These are phyloP conservation scores for Leccinum rimulosum DNA, from an alignment of 768 basidiomycete genomes.

Conservation along the genomic window DNA sequence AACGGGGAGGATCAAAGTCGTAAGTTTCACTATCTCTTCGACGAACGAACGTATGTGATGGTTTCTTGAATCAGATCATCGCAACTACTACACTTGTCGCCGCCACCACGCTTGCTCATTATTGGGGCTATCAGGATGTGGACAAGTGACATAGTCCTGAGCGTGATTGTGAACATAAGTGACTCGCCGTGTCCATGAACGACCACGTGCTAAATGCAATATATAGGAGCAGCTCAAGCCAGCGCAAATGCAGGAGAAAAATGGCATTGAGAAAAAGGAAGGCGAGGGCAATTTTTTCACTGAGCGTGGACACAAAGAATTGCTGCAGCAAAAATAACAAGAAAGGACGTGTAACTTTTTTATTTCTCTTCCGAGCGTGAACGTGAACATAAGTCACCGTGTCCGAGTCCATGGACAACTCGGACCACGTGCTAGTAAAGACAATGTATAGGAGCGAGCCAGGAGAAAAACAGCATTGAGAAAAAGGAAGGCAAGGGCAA, in stretches of 20 bases:
- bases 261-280: conserved; percentile 21
- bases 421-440: not conserved
- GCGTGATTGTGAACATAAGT: conserved; percentile 28
- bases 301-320: not conserved
- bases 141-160: conserved; percentile 29
- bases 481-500: not conserved
- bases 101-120: conserved; percentile 33
- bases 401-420: no score
- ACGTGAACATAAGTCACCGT: conserved; percentile 21
- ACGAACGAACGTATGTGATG: not conserved
- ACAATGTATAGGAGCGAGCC: conserved; percentile 9
- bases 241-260: conserved; percentile 20
- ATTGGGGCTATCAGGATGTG: conserved; percentile 36
- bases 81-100: conserved; percentile 28
- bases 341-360: conserved; percentile 15
- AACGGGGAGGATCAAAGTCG: conserved; percentile 32
- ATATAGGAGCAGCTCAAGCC: conserved; percentile 10
- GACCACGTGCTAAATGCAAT: not conserved
- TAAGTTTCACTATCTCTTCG: conserved; percentile 8
- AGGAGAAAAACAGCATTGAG: conserved; percentile 27
- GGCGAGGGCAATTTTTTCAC: not conserved
- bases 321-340: not conserved
- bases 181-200: not conserved
- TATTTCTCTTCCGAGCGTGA: conserved; percentile 18
- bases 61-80: conserved; percentile 25